phyloP scores from a whole-genome alignment of 345 rosid genomes.

The Brassica juncea region DNA sequence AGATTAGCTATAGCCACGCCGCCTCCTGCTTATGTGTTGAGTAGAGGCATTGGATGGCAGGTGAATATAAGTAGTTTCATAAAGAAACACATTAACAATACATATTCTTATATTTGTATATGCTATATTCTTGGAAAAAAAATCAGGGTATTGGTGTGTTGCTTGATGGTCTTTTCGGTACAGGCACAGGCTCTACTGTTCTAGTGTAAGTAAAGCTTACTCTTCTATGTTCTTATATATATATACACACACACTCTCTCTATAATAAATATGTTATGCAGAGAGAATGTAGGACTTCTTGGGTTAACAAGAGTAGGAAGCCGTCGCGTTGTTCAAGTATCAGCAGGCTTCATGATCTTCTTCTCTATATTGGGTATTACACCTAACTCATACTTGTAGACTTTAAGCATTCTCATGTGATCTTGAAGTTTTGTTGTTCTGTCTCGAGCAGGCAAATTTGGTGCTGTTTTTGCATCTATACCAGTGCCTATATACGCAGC shows the following conservation, averaged over 20 bases:
- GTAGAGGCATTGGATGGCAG: conserved; percentile 99
- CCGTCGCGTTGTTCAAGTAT: conserved; percentile 92
- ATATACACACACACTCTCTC: not conserved
- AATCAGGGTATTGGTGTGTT: conserved; percentile 83
- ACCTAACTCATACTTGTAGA: not conserved
- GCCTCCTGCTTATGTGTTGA: conserved; percentile 94
- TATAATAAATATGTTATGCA: conserved; percentile 36
- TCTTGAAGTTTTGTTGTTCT: not conserved
- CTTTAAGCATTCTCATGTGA: not conserved
- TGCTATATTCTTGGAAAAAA: not conserved
- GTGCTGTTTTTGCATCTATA: conserved; percentile 96
- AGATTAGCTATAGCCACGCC: conserved; percentile 97
- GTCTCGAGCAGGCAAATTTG: conserved; percentile 74
- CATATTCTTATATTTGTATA: not conserved
- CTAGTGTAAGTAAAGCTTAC: conserved; percentile 62
- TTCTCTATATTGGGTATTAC: conserved; percentile 76
- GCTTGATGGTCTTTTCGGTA: conserved; percentile 93
- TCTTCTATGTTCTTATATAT: not conserved
- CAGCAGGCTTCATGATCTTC: conserved; percentile 97
- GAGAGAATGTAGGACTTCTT: conserved; percentile 95
- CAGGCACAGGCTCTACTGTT: conserved; percentile 90
- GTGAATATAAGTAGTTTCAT: conserved; percentile 39
- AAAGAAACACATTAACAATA: not conserved
- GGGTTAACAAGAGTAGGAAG: conserved; percentile 96
- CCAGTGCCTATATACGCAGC: conserved; percentile 93